A percentile compares a stretch with the other conserved stretches of the same genome.
Evolutionary conservation across 192 early-diverging fungal species (phyloP).

Genomic region (Mortierella claussenii): DNA sequence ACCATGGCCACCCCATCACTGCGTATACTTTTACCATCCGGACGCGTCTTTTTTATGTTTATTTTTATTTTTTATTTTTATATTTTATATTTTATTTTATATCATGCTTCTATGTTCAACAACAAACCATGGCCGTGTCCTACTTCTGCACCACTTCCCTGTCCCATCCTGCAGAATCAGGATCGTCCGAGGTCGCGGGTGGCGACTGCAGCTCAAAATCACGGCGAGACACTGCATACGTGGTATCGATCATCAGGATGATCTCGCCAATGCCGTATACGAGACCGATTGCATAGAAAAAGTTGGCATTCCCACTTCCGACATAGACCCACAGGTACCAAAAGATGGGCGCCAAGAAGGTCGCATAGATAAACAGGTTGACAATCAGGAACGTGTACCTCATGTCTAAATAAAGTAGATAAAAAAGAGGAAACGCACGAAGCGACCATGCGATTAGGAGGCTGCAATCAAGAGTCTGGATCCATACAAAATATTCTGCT

Average conservation of each 20-base stretch:
- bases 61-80: conserved; percentile 1
- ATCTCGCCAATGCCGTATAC: conserved; percentile 92
- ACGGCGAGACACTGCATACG: conserved; percentile 77
- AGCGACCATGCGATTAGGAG: no score
- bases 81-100: no score
- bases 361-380: conserved; percentile 77
- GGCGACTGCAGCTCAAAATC: conserved; percentile 74
- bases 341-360: conserved; percentile 88
- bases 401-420: conserved; percentile 68
- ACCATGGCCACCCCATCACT: no score
- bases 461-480: no score
- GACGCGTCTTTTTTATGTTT: no score
- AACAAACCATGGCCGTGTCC: no score
- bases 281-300: conserved; percentile 96
- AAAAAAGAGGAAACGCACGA: background rate
- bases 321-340: conserved; percentile 96
- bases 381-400: conserved; percentile 80
- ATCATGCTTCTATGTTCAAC: no score
- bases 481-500: no score
- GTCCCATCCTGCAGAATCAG: conserved; percentile 20
- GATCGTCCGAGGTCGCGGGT: conserved; percentile 11
- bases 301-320: conserved; percentile 97
- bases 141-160: conserved; percentile 40
- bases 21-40: no score
- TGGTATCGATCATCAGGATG: conserved; percentile 85